phyloP scores from a whole-genome alignment of 495 filamentous ascomycete species.

The Astrothelium macrocarpum region DNA sequence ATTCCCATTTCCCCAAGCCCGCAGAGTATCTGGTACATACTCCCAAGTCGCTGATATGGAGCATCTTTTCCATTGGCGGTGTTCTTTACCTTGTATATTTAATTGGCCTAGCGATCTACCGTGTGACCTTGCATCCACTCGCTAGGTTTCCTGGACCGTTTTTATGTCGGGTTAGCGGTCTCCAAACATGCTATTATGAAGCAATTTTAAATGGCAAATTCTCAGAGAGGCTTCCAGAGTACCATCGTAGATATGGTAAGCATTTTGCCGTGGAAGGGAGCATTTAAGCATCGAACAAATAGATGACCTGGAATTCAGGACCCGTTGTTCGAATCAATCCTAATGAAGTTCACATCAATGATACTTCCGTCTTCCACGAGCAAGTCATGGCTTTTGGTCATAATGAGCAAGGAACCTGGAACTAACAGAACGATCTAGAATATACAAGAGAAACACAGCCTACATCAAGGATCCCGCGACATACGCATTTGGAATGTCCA shows the following conservation, averaged over 20 bases:
- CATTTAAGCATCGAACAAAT: background rate
- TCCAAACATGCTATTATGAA: background rate
- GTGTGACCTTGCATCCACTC: background rate
- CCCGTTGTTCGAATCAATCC: slow-evolving; percentile 29
- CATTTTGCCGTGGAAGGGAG: background rate
- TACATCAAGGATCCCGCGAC: background rate
- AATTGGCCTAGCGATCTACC: background rate
- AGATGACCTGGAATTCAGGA: slow-evolving; percentile 12
- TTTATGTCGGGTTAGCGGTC: background rate
- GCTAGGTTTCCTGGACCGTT: background rate
- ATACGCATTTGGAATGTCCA: background rate
- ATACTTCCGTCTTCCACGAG: slow-evolving; percentile 18
- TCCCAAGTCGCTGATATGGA: no score
- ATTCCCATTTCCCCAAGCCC: no score
- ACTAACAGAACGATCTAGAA: background rate
- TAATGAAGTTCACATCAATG: slow-evolving; percentile 25
- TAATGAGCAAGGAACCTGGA: background rate
- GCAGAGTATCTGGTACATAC: no score
- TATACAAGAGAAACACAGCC: background rate
- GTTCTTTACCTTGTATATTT: background rate
- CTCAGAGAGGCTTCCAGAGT: background rate
- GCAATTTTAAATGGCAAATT: background rate
- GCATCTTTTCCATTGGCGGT: background rate
- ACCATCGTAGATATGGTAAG: background rate
- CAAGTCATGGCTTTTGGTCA: background rate